Evolutionary conservation across 768 basidiomycete genomes (phyloP).

Genomic region (Leucosporidium creatinivorum): DNA sequence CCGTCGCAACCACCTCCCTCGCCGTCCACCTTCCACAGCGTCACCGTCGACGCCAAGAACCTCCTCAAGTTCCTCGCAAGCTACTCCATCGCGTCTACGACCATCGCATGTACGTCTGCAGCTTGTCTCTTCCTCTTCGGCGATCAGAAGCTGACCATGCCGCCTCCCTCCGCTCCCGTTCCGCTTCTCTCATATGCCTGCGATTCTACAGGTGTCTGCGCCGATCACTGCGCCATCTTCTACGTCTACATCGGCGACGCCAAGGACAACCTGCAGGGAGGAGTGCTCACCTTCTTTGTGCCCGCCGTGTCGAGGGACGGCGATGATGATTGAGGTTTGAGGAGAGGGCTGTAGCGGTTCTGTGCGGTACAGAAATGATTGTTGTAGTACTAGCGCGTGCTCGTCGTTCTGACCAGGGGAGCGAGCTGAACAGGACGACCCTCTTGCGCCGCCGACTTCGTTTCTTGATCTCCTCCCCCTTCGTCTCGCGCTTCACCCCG

Average conservation of each 20-base stretch:
- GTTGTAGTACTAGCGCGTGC: no score
- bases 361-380: not conserved
- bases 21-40: constrained; percentile 55
- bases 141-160: not conserved
- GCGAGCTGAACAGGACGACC: no score
- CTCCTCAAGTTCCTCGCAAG: constrained; percentile 74
- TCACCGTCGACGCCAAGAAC: constrained; percentile 63
- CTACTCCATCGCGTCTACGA: constrained; percentile 71
- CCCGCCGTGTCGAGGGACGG: constrained; percentile 64
- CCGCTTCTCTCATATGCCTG: not conserved
- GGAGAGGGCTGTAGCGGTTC: not conserved
- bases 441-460: no score
- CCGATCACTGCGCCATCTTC: constrained; percentile 72
- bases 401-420: no score
- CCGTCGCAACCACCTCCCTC: constrained; percentile 45
- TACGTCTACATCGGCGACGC: constrained; percentile 78
- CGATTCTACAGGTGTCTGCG: constrained; percentile 83
- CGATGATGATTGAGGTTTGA: constrained; percentile 27
- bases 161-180: not conserved
- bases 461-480: no score
- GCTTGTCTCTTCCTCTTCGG: not conserved
- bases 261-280: constrained; percentile 55
- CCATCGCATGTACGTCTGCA: constrained; percentile 69
- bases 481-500: no score
- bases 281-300: constrained; percentile 80